Evolutionary conservation across 257 asterid species (phyloP), one percentile per base, ranked within the genome.

Genomic region (Primulina tabacum): DNA sequence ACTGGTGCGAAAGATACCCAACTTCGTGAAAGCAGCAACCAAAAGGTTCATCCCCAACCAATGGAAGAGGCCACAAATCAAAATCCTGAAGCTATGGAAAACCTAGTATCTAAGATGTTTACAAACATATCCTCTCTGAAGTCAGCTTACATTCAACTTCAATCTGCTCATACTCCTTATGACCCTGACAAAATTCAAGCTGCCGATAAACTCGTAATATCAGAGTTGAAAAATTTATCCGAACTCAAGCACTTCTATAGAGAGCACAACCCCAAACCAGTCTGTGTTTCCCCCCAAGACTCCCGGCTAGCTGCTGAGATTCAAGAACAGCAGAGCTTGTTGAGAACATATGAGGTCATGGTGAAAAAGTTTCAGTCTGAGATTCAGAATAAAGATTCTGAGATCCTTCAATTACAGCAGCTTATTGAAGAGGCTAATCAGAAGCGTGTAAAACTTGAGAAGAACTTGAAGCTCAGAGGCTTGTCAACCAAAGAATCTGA

Each of bases 11-110:
- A 80, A 81, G 97, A 94, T 74, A 91, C 83, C 79, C 97, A 89
- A 83, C 91, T 85, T 77, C 99, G 96, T 75, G 99, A 93, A 73
- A 89, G 82, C 88, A 86, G 90, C 85, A 87, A 83, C 89, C 98
- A 91, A 70, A 94, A 91, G 89, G 97, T 94, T 80, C 97, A 94
- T 73, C 99, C 99, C 68, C 98, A 94, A 73, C 99, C 99, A 52
- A 94, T 94, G 99, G 99, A 88, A 77, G 97, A 94, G 75, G 85
- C 96, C 61, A 71, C 78, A 34, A 89, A 84, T 78, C 97, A 91
- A 75, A 88, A 79, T 70, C 97, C 97, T 12, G 97, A 94, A 80
- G 96, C 99, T 66, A 80, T 94, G 81, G 97, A 91, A 79, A 88
- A 88, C 65, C 73, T 94, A n/a, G 88, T 94, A 14, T 83, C 97